Percentiles rank a stretch among this genome's conserved stretches.
phyloP scores from a whole-genome alignment of 768 basidiomycete species.

The Lentinula sp. region DNA sequence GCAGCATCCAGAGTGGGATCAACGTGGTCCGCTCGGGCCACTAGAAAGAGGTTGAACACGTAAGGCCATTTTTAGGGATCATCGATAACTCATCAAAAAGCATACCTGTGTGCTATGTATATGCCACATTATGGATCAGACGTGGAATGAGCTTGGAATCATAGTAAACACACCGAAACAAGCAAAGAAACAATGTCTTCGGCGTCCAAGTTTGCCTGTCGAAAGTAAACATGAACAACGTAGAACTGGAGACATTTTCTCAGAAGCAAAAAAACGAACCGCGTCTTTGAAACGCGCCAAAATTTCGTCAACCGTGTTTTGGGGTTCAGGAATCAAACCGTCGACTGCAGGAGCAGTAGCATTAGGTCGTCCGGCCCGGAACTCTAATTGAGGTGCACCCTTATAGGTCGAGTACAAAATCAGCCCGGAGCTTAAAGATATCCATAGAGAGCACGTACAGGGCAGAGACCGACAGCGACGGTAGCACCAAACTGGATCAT shows the following conservation, averaged over 20 bases:
- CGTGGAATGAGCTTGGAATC: too few species aligned
- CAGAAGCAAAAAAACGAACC: background rate
- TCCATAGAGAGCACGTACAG: constrained; percentile 15
- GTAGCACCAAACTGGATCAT: constrained; percentile 27
- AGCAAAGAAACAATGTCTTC: constrained; percentile 29
- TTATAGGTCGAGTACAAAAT: background rate
- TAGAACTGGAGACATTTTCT: background rate
- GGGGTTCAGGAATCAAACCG: constrained; percentile 29
- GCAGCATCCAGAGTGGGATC: constrained; percentile 14
- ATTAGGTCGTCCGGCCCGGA: constrained; percentile 29
- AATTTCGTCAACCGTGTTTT: constrained; percentile 18
- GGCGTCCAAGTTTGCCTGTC: constrained; percentile 19
- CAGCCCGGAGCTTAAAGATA: background rate
- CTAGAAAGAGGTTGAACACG: background rate
- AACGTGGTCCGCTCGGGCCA: constrained; percentile 18
- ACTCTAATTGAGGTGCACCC: constrained; percentile 28
- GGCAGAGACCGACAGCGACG: constrained; percentile 29
- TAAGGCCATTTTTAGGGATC: background rate
- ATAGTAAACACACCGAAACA: constrained; percentile 17
- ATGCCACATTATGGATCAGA: background rate
- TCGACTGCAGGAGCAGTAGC: constrained; percentile 20
- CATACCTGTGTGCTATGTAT: background rate
- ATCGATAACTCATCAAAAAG: too few species aligned
- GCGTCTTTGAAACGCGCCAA: constrained; percentile 26
- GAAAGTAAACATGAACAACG: background rate